A percentile compares a stretch with the other conserved stretches of the same genome.
Conservation (phyloP, 1,284 basidiomycete species). For the Marasmius sp. region DNA sequence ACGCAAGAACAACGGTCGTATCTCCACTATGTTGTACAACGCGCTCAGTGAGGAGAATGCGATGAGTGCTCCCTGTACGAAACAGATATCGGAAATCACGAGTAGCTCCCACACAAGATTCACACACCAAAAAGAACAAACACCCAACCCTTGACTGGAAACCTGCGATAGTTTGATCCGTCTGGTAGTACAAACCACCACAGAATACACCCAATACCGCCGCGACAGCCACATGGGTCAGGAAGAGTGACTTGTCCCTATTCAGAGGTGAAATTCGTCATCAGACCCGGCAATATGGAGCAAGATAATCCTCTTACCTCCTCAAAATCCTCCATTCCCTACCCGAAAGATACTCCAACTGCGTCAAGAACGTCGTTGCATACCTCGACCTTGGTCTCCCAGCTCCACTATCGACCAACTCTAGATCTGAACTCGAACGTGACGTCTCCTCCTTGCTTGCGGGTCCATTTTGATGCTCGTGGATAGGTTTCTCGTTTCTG, state of each 20-base stretch:
- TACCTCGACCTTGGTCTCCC: conserved; percentile 31
- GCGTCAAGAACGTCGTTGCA: conserved; percentile 81
- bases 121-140: conserved; percentile 81
- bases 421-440: neutral
- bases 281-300: neutral
- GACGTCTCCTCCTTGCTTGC: too few relatives aligned
- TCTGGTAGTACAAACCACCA: conserved; percentile 83
- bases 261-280: neutral
- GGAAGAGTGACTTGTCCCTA: conserved; percentile 80
- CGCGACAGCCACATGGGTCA: conserved; percentile 73
- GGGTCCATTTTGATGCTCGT: too few relatives aligned
- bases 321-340: conserved; percentile 83
- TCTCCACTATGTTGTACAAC: conserved; percentile 81
- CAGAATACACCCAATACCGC: conserved; percentile 78
- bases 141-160: conserved; percentile 90
- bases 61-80: conserved; percentile 70
- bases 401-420: conserved; percentile 11
- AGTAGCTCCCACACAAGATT: neutral
- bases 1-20: conserved; percentile 81
- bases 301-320: conserved; percentile 41
- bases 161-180: conserved; percentile 78
- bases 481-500: too few relatives aligned
- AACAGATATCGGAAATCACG: conserved; percentile 5
- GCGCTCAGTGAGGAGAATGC: conserved; percentile 88
- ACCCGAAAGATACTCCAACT: conserved; percentile 75